Conservation (phyloP, 768 basidiomycete species). For the Tylopilus intermedius region DNA sequence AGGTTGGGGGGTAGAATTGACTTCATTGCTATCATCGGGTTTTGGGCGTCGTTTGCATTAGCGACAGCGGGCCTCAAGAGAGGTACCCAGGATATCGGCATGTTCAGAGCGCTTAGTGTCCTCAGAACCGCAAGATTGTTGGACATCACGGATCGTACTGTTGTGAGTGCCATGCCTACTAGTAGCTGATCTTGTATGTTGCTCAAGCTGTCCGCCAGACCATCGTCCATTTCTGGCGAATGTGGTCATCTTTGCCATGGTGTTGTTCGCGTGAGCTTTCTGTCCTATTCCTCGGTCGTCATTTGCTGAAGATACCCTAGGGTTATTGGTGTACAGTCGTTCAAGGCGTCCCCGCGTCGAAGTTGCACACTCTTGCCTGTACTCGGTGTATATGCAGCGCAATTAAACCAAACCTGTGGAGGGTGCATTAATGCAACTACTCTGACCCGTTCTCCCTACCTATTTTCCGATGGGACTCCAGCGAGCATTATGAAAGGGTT, state of each 20-base stretch:
- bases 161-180: constrained; percentile 45
- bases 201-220: constrained; percentile 38
- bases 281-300: not conserved
- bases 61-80: too few species aligned
- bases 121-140: too few species aligned
- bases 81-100: too few species aligned
- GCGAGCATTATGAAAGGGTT: constrained; percentile 64
- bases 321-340: constrained; percentile 66
- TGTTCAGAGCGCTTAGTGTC: too few species aligned
- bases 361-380: too few species aligned
- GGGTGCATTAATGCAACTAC: too few species aligned
- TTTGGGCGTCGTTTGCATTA: too few species aligned
- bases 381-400: too few species aligned
- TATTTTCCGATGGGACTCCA: not conserved
- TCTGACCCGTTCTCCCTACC: too few species aligned
- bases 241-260: constrained; percentile 83
- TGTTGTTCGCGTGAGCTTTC: constrained; percentile 70
- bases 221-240: constrained; percentile 82
- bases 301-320: constrained; percentile 23
- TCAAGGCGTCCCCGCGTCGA: too few species aligned
- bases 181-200: not conserved
- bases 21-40: constrained; percentile 49
- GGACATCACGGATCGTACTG: constrained; percentile 86
- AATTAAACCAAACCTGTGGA: too few species aligned
- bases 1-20: constrained; percentile 93